Conservation (phyloP, 225 moss, liverwort and hornwort genomes). For the Physcomitrium patens region DNA sequence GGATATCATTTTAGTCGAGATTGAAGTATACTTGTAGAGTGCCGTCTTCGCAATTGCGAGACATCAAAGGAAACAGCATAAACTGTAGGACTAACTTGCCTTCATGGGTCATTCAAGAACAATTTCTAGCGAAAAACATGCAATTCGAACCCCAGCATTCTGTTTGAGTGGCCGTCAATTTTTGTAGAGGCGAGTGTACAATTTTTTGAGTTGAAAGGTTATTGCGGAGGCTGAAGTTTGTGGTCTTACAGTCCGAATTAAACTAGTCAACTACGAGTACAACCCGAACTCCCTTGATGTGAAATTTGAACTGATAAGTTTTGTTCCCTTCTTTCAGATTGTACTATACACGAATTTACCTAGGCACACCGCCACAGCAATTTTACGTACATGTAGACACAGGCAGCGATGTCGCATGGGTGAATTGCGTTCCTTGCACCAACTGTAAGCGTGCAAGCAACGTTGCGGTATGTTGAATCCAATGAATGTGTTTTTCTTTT, state of each 20-base stretch:
- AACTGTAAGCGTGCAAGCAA: slow-evolving; percentile 53
- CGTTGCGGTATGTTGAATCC: slow-evolving; percentile 41
- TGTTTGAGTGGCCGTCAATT: neutral
- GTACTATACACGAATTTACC: slow-evolving; percentile 70
- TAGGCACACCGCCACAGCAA: slow-evolving; percentile 68
- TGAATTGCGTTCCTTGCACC: slow-evolving; percentile 77
- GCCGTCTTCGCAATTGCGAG: too few species aligned
- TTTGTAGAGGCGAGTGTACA: neutral
- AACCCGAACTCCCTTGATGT: too few species aligned
- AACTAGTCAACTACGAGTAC: too few species aligned
- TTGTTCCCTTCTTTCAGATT: slow-evolving; percentile 53
- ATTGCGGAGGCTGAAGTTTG: neutral
- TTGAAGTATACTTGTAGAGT: too few species aligned
- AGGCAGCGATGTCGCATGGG: slow-evolving; percentile 86
- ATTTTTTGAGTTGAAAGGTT: slow-evolving; percentile 1
- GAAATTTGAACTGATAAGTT: too few species aligned
- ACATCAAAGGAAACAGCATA: too few species aligned
- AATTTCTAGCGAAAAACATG: neutral
- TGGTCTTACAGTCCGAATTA: neutral
- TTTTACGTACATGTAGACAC: slow-evolving; percentile 91
- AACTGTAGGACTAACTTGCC: neutral
- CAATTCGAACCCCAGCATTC: neutral
- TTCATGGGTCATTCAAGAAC: neutral
- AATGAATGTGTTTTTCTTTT: neutral
- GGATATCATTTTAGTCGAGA: too few species aligned